A percentile compares a stretch with the other conserved stretches of the same genome.
Conservation (phyloP, 2,329 filamentous ascomycete genomes). For the Aspergillus caelatus region DNA sequence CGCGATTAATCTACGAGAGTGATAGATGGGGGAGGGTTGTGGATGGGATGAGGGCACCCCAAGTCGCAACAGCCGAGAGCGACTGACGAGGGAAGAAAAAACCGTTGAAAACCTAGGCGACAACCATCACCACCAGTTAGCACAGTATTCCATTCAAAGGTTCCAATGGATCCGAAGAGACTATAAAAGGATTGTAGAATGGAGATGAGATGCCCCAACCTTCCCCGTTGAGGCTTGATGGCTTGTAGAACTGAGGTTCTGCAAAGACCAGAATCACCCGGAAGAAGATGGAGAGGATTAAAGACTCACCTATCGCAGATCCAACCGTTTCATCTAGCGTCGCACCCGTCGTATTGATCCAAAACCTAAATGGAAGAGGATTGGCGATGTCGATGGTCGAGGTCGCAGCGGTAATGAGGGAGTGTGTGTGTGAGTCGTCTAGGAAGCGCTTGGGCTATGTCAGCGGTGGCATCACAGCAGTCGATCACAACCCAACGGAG, state of each 20-base stretch:
- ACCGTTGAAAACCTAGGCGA: constrained; percentile 29
- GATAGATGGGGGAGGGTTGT: constrained; percentile 32
- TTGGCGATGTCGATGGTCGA: constrained; percentile 26
- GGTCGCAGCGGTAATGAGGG: constrained; percentile 22
- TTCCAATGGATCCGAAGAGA: constrained; percentile 23
- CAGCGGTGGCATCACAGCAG: constrained; percentile 40
- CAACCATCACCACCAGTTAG: constrained; percentile 26
- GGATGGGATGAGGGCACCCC: constrained; percentile 33
- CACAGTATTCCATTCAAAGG: constrained; percentile 24
- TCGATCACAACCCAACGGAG: constrained; percentile 25
- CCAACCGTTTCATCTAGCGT: constrained; percentile 30
- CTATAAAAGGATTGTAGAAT: constrained; percentile 14
- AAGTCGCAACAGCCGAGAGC: constrained; percentile 42
- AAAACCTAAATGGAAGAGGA: constrained; percentile 22
- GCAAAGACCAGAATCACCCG: constrained; percentile 33
- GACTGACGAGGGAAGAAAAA: constrained; percentile 33
- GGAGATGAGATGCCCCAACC: constrained; percentile 19
- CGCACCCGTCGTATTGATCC: constrained; percentile 32
- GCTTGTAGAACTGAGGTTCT: constrained; percentile 31
- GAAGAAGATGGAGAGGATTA: constrained; percentile 37
- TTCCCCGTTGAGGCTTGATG: constrained; percentile 32
- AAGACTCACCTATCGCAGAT: constrained; percentile 36
- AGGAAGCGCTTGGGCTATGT: constrained; percentile 43
- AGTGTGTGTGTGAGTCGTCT: constrained; percentile 31
- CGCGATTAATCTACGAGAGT: constrained; percentile 34